Conservation (phyloP, 371 early-diverging fungal genomes). For the Batkoa obscura region DNA sequence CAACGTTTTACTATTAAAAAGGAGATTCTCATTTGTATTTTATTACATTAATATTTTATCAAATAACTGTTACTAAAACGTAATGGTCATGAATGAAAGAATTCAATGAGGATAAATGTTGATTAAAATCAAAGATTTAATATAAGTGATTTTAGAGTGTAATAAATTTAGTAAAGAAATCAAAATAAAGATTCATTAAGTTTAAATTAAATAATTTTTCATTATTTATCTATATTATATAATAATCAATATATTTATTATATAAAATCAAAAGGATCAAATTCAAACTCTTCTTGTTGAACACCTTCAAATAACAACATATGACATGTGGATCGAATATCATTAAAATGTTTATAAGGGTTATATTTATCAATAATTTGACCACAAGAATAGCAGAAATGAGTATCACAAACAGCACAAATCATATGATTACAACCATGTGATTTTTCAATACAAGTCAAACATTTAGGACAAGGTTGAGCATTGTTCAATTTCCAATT, state of each 20-base stretch:
- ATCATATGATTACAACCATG: constrained; percentile 13
- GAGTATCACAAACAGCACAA: constrained; percentile 9
- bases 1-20: no score
- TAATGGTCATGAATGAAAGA: no score
- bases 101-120: no score
- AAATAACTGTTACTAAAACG: no score
- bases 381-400: constrained; percentile 13
- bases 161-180: no score
- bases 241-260: background rate
- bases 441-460: constrained; percentile 9
- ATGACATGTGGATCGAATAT: constrained; percentile 4
- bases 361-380: constrained; percentile 3
- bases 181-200: no score
- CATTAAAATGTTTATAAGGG: constrained; percentile 10
- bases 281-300: constrained; percentile 2
- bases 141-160: no score
- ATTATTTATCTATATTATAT: background rate
- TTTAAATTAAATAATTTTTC: no score
- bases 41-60: no score
- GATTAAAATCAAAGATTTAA: no score
- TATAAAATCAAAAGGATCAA: background rate
- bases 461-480: constrained; percentile 9
- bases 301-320: constrained; percentile 10
- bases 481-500: constrained; percentile 9
- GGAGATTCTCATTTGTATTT: no score